These are phyloP conservation scores for Pterocarpus macrocarpus DNA, from an alignment of 306 rosid genomes.

Conservation along the genomic window DNA sequence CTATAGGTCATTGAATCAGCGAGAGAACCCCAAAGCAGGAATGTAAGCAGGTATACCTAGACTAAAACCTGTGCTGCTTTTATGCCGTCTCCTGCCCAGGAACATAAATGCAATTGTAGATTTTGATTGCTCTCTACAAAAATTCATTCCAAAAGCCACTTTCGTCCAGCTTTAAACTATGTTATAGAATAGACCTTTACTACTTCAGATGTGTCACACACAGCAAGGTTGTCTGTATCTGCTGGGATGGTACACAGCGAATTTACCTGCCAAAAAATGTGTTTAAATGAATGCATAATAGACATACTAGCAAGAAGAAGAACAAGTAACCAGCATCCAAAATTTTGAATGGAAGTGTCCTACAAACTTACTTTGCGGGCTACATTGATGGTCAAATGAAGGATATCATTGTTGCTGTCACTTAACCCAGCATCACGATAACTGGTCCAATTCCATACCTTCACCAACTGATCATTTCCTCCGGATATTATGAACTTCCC, in stretches of 20 bases:
- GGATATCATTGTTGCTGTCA: conserved; percentile 38
- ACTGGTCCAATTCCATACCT: conserved; percentile 85
- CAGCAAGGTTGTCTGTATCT: conserved; percentile 82
- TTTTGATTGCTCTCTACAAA: conserved; percentile 44
- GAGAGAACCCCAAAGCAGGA: conserved; percentile 17
- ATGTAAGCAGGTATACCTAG: conserved; percentile 6
- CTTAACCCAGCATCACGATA: conserved; percentile 53
- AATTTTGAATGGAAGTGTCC: conserved; percentile 26
- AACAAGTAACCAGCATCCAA: conserved; percentile 33
- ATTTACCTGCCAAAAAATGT: conserved; percentile 75
- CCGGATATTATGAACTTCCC: conserved; percentile 90
- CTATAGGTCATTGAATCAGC: conserved; percentile 18
- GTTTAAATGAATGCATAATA: conserved; percentile 26
- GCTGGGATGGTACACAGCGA: conserved; percentile 83
- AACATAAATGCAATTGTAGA: conserved; percentile 23
- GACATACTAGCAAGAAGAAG: conserved; percentile 12
- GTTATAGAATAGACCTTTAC: conserved; percentile 80
- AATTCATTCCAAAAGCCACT: conserved; percentile 32
- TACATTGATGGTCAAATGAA: conserved; percentile 61
- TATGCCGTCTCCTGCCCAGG: conserved; percentile 1
- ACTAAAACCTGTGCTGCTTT: conserved; percentile 30
- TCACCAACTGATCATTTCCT: conserved; percentile 83
- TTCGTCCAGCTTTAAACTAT: conserved; percentile 49
- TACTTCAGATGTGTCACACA: conserved; percentile 86
- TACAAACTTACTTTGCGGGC: conserved; percentile 71